Evolutionary conservation across 116 monocot species (phyloP), one percentile per base, ranked within the genome.

Genomic region (Zostera marina): DNA sequence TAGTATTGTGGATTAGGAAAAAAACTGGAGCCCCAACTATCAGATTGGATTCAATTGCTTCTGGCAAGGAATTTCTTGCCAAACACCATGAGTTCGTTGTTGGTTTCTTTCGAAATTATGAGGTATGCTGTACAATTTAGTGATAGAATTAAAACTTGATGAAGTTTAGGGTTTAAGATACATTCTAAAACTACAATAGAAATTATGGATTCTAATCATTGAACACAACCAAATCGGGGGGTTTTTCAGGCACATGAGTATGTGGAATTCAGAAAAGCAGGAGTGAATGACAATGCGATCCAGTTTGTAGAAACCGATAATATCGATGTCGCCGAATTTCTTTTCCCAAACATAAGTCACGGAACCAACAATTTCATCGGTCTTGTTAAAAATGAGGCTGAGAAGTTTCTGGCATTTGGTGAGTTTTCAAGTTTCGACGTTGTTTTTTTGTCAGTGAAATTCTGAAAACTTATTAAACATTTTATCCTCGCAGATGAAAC

Each of bases 1-100:
- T 94, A 64, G 69, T 85, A 13, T 76, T 78, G 45, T 94, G 94
- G 94, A 68, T 68, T 41, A 84, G 82, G 72, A 94, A 94, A 73
- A 94, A 85, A 73, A 88, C 82, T 53, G 88, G 85, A 44, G 42
- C 54, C 10, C 85, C 94, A 17, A 64, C 81, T 62, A 58, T 76
- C 16, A 79, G 74, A 54, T 56, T 88, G 25, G 48, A 65, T 60
- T 82, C 84, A 22, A 51, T 41, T 46, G 41, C 70, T 61, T 61
- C 73, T 13, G 88, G 85, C 9, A 72, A 82, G 64, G 81, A 88
- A 54, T 77, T 94, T 49, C 75, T 79, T 40, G 63, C 71, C 48
- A 68, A 41, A 54, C 67, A 88, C 63, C 74, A 75, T 12, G 77
- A 60, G 13, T 79, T 71, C 72, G 69, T 70, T 16, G 5, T 94